These are phyloP conservation scores for Akebia trifoliata DNA, from an alignment of 164 flowering plant species.

Conservation along the genomic window DNA sequence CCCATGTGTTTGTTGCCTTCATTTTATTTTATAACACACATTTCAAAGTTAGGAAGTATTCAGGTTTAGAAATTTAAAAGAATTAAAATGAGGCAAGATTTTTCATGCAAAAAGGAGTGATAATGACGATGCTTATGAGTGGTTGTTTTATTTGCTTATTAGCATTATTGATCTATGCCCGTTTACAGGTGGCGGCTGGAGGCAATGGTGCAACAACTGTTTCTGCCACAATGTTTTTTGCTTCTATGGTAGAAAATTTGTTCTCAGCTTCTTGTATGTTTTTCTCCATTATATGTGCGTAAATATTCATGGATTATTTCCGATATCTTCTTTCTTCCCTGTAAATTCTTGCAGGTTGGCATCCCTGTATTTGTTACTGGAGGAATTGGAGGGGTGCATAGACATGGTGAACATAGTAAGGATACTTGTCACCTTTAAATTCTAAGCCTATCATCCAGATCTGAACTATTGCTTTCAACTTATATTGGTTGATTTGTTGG, in stretches of 20 bases:
- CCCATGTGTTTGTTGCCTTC: too few species aligned
- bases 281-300: not conserved
- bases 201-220: conserved; percentile 96
- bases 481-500: too few species aligned
- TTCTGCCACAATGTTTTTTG: conserved; percentile 90
- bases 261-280: conserved; percentile 1
- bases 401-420: conserved; percentile 87
- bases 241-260: conserved; percentile 58
- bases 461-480: too few species aligned
- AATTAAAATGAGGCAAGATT: too few species aligned
- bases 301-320: not conserved
- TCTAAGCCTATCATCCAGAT: not conserved
- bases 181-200: conserved; percentile 60
- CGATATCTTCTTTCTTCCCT: not conserved
- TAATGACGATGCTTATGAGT: too few species aligned
- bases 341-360: conserved; percentile 59
- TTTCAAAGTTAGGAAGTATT: too few species aligned
- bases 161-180: not conserved
- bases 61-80: too few species aligned
- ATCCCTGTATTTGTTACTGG: conserved; percentile 91
- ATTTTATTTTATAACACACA: too few species aligned
- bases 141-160: not conserved
- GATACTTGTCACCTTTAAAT: not conserved
- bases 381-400: conserved; percentile 96
- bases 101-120: too few species aligned